These are phyloP conservation scores for Yamadazyma paraphyllophila DNA, from an alignment of 805 yeast species.

Conservation along the genomic window DNA sequence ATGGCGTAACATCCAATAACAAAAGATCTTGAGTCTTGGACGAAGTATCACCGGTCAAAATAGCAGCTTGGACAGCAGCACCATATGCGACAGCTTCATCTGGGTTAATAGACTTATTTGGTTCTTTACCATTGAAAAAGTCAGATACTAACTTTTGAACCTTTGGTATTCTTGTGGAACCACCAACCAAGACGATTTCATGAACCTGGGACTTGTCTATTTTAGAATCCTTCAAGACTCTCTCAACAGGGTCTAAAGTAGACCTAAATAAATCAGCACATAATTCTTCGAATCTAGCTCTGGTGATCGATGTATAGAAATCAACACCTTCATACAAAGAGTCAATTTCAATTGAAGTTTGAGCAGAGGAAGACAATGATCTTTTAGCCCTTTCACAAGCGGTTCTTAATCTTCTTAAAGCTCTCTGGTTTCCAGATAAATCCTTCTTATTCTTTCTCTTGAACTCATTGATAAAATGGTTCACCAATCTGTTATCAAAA, in stretches of 20 bases:
- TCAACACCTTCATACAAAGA: constrained; percentile 93
- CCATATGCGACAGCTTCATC: constrained; percentile 99
- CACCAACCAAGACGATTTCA: constrained; percentile 97
- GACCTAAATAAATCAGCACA: constrained; percentile 90
- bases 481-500: constrained; percentile 85
- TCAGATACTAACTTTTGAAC: constrained; percentile 90
- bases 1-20: constrained; percentile 88
- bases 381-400: constrained; percentile 99
- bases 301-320: constrained; percentile 90
- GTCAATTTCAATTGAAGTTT: constrained; percentile 94
- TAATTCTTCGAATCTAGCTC: constrained; percentile 97
- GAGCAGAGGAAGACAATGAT: constrained; percentile 90
- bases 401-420: constrained; percentile 90
- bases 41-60: constrained; percentile 78
- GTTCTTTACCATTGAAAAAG: constrained; percentile 91
- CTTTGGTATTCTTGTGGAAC: constrained; percentile 99
- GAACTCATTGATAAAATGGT: constrained; percentile 87
- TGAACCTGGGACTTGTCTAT: constrained; percentile 82
- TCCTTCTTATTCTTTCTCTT: constrained; percentile 92
- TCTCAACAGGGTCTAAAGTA: constrained; percentile 94
- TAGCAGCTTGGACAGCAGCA: constrained; percentile 99
- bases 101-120: constrained; percentile 96
- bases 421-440: constrained; percentile 75
- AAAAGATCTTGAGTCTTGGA: constrained; percentile 49
- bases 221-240: constrained; percentile 91